Evolutionary conservation across 1,284 basidiomycete genomes (phyloP).

Genomic region (Cystobasidium sp.): DNA sequence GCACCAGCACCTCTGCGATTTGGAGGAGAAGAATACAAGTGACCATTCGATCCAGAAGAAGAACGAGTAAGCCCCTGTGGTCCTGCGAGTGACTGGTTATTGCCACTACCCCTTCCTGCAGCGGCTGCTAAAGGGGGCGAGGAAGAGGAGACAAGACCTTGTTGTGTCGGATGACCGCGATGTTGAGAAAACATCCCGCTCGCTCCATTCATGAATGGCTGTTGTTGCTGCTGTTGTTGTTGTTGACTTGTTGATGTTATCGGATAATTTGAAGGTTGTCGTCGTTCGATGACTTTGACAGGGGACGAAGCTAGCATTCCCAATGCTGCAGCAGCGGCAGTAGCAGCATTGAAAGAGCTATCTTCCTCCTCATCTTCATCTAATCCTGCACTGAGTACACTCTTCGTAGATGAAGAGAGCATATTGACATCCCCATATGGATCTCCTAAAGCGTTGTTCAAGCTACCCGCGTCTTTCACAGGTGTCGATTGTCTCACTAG

Average conservation of each 20-base stretch:
- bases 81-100: conserved; percentile 1
- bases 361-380: conserved; percentile 23
- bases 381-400: not conserved
- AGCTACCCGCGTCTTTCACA: not conserved
- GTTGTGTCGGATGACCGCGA: not conserved
- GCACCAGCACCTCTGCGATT: not conserved
- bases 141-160: conserved; percentile 2
- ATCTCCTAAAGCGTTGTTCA: too few species aligned
- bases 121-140: conserved; percentile 15
- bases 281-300: conserved; percentile 18
- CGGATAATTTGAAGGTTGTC: not conserved
- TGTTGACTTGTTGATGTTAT: not conserved
- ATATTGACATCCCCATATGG: not conserved
- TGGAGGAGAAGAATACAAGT: conserved; percentile 7
- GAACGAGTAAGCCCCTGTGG: not conserved
- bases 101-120: not conserved
- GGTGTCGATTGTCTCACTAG: not conserved
- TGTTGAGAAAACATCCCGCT: conserved; percentile 24
- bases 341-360: conserved; percentile 41
- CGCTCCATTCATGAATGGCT: conserved; percentile 29
- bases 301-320: conserved; percentile 42
- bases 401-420: conserved; percentile 5
- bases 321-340: conserved; percentile 36
- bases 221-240: conserved; percentile 6
- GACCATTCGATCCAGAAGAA: not conserved